Evolutionary conservation across 2,329 filamentous ascomycete genomes (phyloP), one percentile per base, ranked within the genome.

Genomic region (Penicillium brasilianum): DNA sequence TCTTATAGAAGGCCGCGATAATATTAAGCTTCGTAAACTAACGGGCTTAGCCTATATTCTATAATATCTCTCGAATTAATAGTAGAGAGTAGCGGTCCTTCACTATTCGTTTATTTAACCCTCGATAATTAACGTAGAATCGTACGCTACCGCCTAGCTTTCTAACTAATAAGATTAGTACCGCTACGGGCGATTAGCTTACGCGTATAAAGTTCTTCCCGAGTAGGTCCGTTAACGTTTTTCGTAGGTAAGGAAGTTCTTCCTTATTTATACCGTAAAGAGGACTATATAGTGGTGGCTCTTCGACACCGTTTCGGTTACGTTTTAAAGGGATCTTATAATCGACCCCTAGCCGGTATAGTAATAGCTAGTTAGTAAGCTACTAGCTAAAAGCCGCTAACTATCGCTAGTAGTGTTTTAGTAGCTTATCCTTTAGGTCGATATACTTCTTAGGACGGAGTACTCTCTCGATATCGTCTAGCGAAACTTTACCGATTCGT

Each of bases 1-100:
- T 50, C 69, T 66, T 14, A 56, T 60, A 51, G 67, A 61, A 63
- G 61, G 70, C 30, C 16, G 55, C 25, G 43, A 52, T 63, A 58
- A 66, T 61, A 60, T 61, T 39, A 25, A 66, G 34, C 18, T 66
- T 65, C 13, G 39, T 65, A 55, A 65, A 62, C 36, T 51, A 62
- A 34, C 54, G 43, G 48, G 36, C 41, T 39, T 39, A 49, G 9
- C 13, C 36, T 55, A 58, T 57, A 52, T 62, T 59, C 4, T 39
- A 3, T 37, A 62, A 13, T 0, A 36, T 64, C 30, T 64, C 39
- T 14, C 28, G 34, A 32, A 59, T 61, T 55, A 58, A 34, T 14
- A 41, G 14, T 56, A 63, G 46, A 20, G 37, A 18, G 28, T 63
- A 61, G 30, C 43, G 20, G 14, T 61, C 41, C 18, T 61, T 58